phyloP scores from a whole-genome alignment of 192 early-diverging fungal species.

The Linnemannia zychae region DNA sequence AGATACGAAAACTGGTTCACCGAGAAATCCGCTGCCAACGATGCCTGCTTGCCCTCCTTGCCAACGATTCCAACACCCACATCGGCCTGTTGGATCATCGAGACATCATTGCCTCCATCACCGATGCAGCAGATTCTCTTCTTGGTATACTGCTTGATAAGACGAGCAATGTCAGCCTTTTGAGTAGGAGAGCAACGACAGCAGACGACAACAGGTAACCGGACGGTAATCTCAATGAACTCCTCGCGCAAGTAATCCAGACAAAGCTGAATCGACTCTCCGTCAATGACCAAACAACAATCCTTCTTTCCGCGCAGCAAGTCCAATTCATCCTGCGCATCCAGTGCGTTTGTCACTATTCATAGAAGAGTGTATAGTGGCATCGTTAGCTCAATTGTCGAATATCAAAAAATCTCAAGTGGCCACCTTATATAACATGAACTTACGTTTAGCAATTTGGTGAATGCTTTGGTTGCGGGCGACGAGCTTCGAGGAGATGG shows the following conservation, averaged over 20 bases:
- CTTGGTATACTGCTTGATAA: constrained; percentile 82
- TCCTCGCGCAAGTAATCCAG: constrained; percentile 81
- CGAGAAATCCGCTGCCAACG: constrained; percentile 94
- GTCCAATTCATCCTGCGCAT: constrained; percentile 80
- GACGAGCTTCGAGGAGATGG: constrained; percentile 92
- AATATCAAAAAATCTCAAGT: background rate
- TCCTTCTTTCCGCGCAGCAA: constrained; percentile 78
- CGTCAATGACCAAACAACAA: constrained; percentile 91
- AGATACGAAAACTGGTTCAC: constrained; percentile 90
- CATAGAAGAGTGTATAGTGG: background rate
- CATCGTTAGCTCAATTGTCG: background rate
- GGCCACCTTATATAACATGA: background rate
- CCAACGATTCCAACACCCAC: constrained; percentile 97
- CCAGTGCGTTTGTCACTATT: constrained; percentile 61
- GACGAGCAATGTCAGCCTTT: constrained; percentile 90
- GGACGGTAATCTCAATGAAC: constrained; percentile 83
- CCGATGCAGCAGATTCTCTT: constrained; percentile 91
- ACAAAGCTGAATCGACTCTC: constrained; percentile 85
- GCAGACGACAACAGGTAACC: constrained; percentile 90
- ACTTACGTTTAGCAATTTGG: constrained; percentile 77
- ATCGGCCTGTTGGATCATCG: constrained; percentile 97
- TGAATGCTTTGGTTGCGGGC: constrained; percentile 90
- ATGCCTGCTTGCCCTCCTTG: constrained; percentile 96
- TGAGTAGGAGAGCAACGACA: constrained; percentile 98
- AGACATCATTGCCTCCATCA: constrained; percentile 98